A percentile compares a stretch with the other conserved stretches of the same genome.
Conservation (phyloP, 768 basidiomycete genomes). For the Termitomyces sp. region DNA sequence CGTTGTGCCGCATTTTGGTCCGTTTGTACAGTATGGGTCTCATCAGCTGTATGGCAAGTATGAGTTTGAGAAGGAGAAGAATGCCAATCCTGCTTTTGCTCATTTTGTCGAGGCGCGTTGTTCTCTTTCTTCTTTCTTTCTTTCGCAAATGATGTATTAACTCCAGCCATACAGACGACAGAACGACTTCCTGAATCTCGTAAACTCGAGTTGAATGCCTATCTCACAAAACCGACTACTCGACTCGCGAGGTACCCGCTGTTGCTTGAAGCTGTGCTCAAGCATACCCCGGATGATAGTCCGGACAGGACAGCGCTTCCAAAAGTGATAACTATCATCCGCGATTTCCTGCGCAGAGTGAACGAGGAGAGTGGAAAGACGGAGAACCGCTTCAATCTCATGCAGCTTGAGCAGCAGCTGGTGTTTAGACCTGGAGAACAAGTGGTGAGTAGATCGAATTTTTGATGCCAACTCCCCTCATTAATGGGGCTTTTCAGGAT, state of each 20-base stretch:
- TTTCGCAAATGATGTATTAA: background rate
- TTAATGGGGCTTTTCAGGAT: conserved; percentile 49
- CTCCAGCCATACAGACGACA: conserved; percentile 49
- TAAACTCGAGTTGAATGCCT: conserved; percentile 95
- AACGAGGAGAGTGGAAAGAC: conserved; percentile 93
- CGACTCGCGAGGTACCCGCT: conserved; percentile 96
- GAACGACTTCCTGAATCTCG: conserved; percentile 93
- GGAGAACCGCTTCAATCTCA: conserved; percentile 93
- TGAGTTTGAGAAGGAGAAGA: conserved; percentile 99
- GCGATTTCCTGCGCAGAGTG: conserved; percentile 81
- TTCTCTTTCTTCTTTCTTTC: background rate
- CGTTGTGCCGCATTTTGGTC: conserved; percentile 78
- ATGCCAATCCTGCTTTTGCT: conserved; percentile 85
- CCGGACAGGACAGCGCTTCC: conserved; percentile 77
- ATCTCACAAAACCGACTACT: conserved; percentile 97
- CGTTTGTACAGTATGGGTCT: conserved; percentile 93
- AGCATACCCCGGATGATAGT: conserved; percentile 87
- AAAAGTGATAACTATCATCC: conserved; percentile 70
- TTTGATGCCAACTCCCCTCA: too few species aligned
- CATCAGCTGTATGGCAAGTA: conserved; percentile 98
- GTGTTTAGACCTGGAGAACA: conserved; percentile 86
- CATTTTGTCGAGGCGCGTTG: conserved; percentile 87
- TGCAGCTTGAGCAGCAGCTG: conserved; percentile 90
- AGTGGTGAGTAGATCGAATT: conserved; percentile 70
- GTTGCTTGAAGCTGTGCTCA: conserved; percentile 84